These are phyloP conservation scores for Chlamydomonas sphaeroides DNA, from an alignment of 139 green algal genomes.

Conservation along the genomic window DNA sequence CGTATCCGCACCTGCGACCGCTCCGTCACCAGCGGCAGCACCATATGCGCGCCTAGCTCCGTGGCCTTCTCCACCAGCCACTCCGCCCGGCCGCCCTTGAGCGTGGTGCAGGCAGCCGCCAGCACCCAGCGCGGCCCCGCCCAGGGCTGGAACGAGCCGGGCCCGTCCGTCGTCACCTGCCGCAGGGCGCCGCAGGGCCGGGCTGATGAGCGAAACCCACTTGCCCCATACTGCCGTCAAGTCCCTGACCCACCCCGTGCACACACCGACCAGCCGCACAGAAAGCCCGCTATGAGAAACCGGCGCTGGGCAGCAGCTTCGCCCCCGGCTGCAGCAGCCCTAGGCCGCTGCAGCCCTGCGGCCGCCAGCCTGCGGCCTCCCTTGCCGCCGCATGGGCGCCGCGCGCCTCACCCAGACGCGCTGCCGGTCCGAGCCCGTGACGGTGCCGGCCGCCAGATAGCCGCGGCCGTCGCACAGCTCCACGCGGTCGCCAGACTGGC, in stretches of 20 bases:
- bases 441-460: slow-evolving; percentile 23
- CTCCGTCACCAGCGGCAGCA: slow-evolving; percentile 84
- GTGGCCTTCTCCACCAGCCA: slow-evolving; percentile 92
- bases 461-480: slow-evolving; percentile 84
- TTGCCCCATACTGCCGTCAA: background rate
- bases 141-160: slow-evolving; percentile 27
- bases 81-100: slow-evolving; percentile 88
- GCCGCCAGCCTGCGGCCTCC: no score
- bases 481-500: slow-evolving; percentile 63
- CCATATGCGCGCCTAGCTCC: slow-evolving; percentile 80
- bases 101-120: slow-evolving; percentile 72
- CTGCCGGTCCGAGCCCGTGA: slow-evolving; percentile 24
- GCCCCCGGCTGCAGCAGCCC: no score
- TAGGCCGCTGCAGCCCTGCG: no score
- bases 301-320: no score
- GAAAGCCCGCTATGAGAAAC: no score
- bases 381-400: no score
- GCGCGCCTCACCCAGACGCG: slow-evolving; percentile 38
- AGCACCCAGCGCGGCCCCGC: slow-evolving; percentile 58
- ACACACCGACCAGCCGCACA: background rate
- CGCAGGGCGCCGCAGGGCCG: background rate
- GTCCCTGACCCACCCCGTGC: no score
- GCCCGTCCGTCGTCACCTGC: slow-evolving; percentile 37
- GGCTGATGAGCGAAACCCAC: background rate
- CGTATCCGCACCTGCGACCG: slow-evolving; percentile 56